Base-by-base conservation (phyloP, 495 filamentous ascomycete species). In the Achaetomiella virescens region DNA sequence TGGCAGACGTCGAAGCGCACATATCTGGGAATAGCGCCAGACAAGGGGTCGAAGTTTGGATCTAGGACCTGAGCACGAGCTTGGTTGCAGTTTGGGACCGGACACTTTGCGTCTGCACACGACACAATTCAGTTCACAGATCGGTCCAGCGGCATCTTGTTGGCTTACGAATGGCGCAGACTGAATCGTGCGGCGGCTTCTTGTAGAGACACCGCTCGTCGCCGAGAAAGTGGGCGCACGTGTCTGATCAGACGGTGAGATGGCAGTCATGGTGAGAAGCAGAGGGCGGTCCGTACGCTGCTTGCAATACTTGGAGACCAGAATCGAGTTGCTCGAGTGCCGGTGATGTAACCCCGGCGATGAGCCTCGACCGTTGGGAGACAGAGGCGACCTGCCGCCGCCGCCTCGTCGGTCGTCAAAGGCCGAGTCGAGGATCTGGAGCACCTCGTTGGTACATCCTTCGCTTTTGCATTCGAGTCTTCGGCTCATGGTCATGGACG, bases 51-150 rank as follows among this genome's bases (percentile, higher is more conserved):
- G 40, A 52, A 63, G 48, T 52, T 54, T 1, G 65, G 48, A 9
- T 68, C 61, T 4, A 66, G 57, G 25, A 51, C 64, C 52, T 68
- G 65, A 8, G 42, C 58, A 15, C 58, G 55, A 18, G 63, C 63
- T 41, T 61, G 61, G 24, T 27, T 51, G 53, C 65, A 68, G 17
- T 64, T 54, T 6, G 29, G 33, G 5, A 66, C 42, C 20, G 63
- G 56, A 37, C 65, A 68, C 53, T 40, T 52, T 11, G 56, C 54
- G 29, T 68, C 64, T 67, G 14, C 1, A 21, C n/a, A n/a, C n/a
- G 9, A 12, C 12, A 6, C 8, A 22, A 8, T 27, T 31, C 1
- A 59, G 48, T 18, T 38, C 18, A 25, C 15, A 15, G 3, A 8
- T 35, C 6, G 33, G 37, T 7, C 24, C 14, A 40, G 24, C 35